Conservation (phyloP, 2,329 filamentous ascomycete genomes). For the Colletotrichum sp. region DNA sequence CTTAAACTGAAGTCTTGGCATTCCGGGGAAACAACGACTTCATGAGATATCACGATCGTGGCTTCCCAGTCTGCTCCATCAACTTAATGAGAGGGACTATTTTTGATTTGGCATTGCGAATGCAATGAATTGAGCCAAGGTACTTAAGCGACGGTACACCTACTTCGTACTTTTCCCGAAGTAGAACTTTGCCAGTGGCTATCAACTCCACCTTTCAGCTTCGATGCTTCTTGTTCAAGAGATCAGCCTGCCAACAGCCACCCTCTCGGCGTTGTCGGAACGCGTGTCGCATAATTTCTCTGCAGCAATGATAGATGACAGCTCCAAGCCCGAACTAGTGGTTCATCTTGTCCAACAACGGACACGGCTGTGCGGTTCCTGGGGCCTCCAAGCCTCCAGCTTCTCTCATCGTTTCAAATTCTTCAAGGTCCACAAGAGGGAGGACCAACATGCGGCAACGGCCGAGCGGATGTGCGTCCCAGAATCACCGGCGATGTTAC, state of each 20-base stretch:
- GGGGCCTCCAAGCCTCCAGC: not conserved
- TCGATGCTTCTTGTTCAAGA: not conserved
- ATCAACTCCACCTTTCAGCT: not conserved
- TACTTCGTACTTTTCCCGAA: not conserved
- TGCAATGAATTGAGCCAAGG: not conserved
- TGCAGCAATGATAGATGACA: not conserved
- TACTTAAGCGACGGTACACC: rapidly evolving
- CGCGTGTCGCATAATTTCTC: not conserved
- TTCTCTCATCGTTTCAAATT: not conserved
- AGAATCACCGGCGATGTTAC: not conserved
- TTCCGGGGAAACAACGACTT: not conserved
- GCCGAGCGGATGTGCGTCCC: not conserved
- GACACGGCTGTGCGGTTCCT: not conserved
- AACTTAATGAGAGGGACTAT: not conserved
- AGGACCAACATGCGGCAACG: not conserved
- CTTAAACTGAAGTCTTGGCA: not conserved
- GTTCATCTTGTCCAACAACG: not conserved
- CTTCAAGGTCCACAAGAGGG: not conserved
- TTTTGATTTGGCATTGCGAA: not conserved
- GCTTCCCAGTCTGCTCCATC: not conserved
- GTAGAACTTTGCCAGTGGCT: too few species aligned
- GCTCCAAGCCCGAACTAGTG: not conserved
- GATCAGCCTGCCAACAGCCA: not conserved
- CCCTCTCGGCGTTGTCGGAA: not conserved
- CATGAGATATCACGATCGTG: not conserved